These are phyloP conservation scores for Bisporella sp. DNA, from an alignment of 2,329 filamentous ascomycete species.

Conservation along the genomic window DNA sequence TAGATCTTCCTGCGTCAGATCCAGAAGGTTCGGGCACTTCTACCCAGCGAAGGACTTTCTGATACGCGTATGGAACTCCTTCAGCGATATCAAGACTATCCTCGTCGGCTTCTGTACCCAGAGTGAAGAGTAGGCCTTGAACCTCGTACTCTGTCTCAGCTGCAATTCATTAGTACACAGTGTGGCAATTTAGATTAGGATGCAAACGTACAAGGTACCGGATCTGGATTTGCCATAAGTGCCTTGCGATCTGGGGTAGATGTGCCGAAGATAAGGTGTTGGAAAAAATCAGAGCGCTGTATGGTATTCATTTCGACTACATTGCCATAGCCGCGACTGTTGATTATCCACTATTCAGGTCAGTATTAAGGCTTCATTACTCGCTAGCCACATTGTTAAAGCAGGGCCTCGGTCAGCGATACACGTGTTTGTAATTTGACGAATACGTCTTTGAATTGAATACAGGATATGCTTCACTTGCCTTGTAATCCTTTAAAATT, in stretches of 20 bases:
- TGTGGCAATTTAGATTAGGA: not conserved
- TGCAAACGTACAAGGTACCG: not conserved
- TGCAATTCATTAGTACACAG: not conserved
- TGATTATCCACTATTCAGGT: conserved; percentile 58
- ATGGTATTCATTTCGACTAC: conserved; percentile 29
- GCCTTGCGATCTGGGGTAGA: not conserved
- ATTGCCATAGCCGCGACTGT: conserved; percentile 60
- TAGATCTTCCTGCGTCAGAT: conserved; percentile 6
- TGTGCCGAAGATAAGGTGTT: not conserved
- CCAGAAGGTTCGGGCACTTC: not conserved
- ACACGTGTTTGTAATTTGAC: too few relatives aligned
- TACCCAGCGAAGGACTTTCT: not conserved
- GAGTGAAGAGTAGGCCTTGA: conserved; percentile 45
- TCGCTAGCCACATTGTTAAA: not conserved
- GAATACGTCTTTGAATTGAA: not conserved
- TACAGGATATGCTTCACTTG: not conserved
- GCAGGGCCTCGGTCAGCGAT: not conserved
- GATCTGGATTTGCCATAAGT: not conserved
- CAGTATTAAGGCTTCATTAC: not conserved
- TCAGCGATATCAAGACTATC: conserved; percentile 47
- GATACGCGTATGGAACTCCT: conserved; percentile 54
- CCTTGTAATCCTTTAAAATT: conserved; percentile 43
- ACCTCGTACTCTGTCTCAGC: conserved; percentile 27
- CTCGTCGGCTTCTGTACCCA: conserved; percentile 42
- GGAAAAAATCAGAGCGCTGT: not conserved